phyloP scores from a whole-genome alignment of 208 protist species.

The Blechomonas ayalai region DNA sequence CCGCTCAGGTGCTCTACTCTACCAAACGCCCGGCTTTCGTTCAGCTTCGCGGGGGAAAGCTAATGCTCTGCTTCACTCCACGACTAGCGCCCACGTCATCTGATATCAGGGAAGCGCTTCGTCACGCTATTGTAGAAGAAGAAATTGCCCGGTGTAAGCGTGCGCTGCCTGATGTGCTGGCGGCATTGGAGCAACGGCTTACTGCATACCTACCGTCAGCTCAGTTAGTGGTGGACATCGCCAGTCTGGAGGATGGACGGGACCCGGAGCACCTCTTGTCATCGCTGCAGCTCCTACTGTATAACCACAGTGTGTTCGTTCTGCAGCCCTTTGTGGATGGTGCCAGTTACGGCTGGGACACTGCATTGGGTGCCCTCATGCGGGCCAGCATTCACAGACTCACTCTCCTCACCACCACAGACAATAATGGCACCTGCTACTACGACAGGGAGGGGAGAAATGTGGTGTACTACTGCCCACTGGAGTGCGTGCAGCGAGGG shows the following conservation, averaged over 20 bases:
- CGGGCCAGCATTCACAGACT: slow-evolving; percentile 50
- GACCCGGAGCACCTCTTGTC: slow-evolving; percentile 51
- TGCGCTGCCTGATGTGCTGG: slow-evolving; percentile 26
- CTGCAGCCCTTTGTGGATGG: slow-evolving; percentile 70
- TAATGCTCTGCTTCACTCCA: slow-evolving; percentile 67
- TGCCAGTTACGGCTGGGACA: slow-evolving; percentile 72
- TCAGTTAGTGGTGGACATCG: slow-evolving; percentile 34
- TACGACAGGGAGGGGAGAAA: slow-evolving; percentile 22
- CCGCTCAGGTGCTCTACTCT: slow-evolving; percentile 62
- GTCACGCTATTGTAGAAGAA: slow-evolving; percentile 20
- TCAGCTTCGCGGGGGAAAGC: slow-evolving; percentile 35
- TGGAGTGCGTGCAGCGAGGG: slow-evolving; percentile 42
- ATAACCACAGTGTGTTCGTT: slow-evolving; percentile 47
- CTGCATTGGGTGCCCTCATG: slow-evolving; percentile 44
- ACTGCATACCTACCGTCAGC: slow-evolving; percentile 35
- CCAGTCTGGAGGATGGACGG: slow-evolving; percentile 7
- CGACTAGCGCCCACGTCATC: slow-evolving; percentile 19
- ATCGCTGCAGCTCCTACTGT: slow-evolving; percentile 51
- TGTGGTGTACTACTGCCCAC: slow-evolving; percentile 65
- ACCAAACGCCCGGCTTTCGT: slow-evolving; percentile 34
- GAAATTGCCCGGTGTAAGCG: slow-evolving; percentile 37
- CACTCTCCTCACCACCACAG: slow-evolving; percentile 34
- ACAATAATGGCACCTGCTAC: slow-evolving; percentile 35
- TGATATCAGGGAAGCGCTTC: slow-evolving; percentile 42
- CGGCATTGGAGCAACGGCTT: slow-evolving; percentile 35